Evolutionary conservation across 2,329 filamentous ascomycete species (phyloP).

Genomic region (Orbilia blumenaviensis): DNA sequence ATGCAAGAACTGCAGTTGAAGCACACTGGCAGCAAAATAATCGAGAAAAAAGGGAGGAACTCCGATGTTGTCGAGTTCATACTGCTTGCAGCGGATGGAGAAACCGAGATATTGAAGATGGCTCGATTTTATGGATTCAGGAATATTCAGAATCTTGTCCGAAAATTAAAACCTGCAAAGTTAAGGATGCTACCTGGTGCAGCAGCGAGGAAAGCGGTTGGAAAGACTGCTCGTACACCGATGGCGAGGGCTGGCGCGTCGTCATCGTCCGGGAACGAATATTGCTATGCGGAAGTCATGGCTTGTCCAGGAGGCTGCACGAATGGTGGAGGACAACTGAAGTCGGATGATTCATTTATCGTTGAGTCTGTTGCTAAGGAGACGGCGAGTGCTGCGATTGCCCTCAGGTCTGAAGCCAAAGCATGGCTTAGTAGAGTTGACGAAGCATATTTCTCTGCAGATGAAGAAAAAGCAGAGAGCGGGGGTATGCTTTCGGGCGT

Average conservation of each 20-base stretch:
- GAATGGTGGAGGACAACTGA: slow-evolving; percentile 95
- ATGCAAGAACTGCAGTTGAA: slow-evolving; percentile 76
- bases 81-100: slow-evolving; percentile 33
- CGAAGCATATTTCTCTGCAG: slow-evolving; percentile 82
- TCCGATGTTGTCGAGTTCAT: slow-evolving; percentile 86
- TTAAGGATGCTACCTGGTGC: slow-evolving; percentile 75
- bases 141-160: slow-evolving; percentile 97
- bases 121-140: slow-evolving; percentile 96
- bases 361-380: slow-evolving; percentile 21
- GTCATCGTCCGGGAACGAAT: slow-evolving; percentile 38
- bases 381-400: slow-evolving; percentile 66
- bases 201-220: slow-evolving; percentile 62
- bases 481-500: slow-evolving; percentile 57
- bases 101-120: slow-evolving; percentile 68
- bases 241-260: slow-evolving; percentile 59
- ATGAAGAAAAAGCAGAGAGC: slow-evolving; percentile 55
- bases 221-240: slow-evolving; percentile 58
- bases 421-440: slow-evolving; percentile 83
- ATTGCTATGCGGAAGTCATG: slow-evolving; percentile 77
- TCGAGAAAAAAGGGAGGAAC: slow-evolving; percentile 80
- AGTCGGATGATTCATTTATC: slow-evolving; percentile 79
- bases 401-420: slow-evolving; percentile 72
- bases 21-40: slow-evolving; percentile 76
- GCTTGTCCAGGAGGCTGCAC: slow-evolving; percentile 98
- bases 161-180: slow-evolving; percentile 83